A percentile compares a stretch with the other conserved stretches of the same genome.
Evolutionary conservation across 2,329 filamentous ascomycete species (phyloP).

Genomic region (Myriangium duriaei): DNA sequence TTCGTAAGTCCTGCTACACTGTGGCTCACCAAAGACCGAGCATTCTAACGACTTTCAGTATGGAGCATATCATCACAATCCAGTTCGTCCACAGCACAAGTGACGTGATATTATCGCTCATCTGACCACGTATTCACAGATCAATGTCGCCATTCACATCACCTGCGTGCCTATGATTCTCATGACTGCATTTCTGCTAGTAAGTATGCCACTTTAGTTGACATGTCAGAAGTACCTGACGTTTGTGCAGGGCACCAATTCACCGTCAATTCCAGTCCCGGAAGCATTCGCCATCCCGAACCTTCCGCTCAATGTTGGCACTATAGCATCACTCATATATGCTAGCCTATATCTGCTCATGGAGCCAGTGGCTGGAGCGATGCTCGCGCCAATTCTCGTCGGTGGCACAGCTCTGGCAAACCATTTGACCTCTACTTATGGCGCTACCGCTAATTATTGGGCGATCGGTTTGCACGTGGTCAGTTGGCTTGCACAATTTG

Average conservation of each 20-base stretch:
- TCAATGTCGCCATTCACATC: conserved; percentile 71
- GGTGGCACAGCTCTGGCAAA: conserved; percentile 64
- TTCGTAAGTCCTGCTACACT: conserved; percentile 50
- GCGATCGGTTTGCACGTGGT: conserved; percentile 58
- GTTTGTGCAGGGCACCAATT: conserved; percentile 47
- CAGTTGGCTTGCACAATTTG: conserved; percentile 79
- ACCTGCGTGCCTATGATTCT: conserved; percentile 66
- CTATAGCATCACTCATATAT: conserved; percentile 49
- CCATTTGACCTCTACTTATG: conserved; percentile 54
- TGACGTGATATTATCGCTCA: not conserved
- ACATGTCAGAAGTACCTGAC: too few species aligned
- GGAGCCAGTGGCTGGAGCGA: conserved; percentile 79
- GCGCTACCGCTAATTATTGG: conserved; percentile 47
- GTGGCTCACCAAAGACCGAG: conserved; percentile 12
- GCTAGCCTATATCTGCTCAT: conserved; percentile 75
- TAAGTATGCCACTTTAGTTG: too few species aligned
- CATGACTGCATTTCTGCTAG: conserved; percentile 57
- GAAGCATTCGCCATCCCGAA: conserved; percentile 41
- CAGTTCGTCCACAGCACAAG: conserved; percentile 29
- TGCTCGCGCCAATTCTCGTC: conserved; percentile 65
- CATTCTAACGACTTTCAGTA: conserved; percentile 42
- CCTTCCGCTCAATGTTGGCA: conserved; percentile 48
- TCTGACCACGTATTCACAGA: conserved; percentile 33
- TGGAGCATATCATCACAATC: conserved; percentile 70
- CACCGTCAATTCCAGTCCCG: conserved; percentile 41